Conservation (phyloP, 169 alveolate species). For the Prorocentrum cordatum region DNA sequence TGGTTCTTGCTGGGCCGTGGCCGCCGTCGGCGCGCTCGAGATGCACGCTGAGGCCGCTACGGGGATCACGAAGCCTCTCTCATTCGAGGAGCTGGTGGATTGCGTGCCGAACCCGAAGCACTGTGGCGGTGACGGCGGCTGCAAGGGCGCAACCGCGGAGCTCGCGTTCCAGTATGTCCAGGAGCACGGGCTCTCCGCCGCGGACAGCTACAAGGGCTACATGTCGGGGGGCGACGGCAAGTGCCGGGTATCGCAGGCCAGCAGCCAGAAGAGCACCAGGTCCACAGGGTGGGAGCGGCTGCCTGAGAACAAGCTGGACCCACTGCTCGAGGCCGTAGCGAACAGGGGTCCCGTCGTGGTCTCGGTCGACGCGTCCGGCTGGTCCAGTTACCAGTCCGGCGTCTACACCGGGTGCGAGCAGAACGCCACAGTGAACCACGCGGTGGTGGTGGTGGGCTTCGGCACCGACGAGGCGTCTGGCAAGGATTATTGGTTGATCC, state of each 20-base stretch:
- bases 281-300: no score
- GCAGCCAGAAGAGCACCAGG: no score
- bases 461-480: not conserved
- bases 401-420: constrained; percentile 29
- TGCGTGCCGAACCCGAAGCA: constrained; percentile 20
- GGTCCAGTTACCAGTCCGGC: constrained; percentile 3
- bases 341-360: constrained; percentile 40
- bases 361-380: constrained; percentile 23
- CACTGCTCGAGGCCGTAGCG: not conserved
- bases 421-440: constrained; percentile 48
- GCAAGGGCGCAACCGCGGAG: constrained; percentile 41
- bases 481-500: constrained; percentile 34
- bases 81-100: constrained; percentile 23
- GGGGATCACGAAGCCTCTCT: constrained; percentile 15
- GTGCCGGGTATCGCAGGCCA: no score
- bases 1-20: constrained; percentile 51
- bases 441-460: constrained; percentile 34
- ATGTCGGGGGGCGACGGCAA: no score
- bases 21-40: constrained; percentile 29
- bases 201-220: no score
- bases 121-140: constrained; percentile 53
- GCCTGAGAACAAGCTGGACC: no score
- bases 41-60: constrained; percentile 44
- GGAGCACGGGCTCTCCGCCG: not conserved
- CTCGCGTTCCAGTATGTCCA: constrained; percentile 15